A percentile compares a stretch with the other conserved stretches of the same genome.
Evolutionary conservation across 2,329 filamentous ascomycete genomes (phyloP).

Genomic region (Paramyrothecium sp.): DNA sequence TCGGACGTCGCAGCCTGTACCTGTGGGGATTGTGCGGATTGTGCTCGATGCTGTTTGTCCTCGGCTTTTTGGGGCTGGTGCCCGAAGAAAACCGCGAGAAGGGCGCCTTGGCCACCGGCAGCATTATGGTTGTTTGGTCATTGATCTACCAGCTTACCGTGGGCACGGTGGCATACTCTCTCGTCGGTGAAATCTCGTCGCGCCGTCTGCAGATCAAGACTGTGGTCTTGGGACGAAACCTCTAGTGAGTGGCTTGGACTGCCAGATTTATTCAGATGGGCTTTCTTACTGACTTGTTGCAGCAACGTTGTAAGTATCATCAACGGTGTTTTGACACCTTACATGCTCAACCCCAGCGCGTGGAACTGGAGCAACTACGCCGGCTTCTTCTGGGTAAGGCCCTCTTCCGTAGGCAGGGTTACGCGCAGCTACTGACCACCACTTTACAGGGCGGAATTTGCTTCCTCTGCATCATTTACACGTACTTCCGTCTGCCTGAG

Average conservation of each 20-base stretch:
- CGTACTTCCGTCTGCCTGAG: slow-evolving; percentile 60
- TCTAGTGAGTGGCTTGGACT: slow-evolving; percentile 52
- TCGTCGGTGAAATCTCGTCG: slow-evolving; percentile 82
- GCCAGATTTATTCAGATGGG: neutral
- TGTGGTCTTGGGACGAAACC: slow-evolving; percentile 78
- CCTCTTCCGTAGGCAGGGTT: neutral
- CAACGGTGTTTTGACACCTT: slow-evolving; percentile 78
- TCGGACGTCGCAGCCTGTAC: slow-evolving; percentile 76
- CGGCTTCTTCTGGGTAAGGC: slow-evolving; percentile 77
- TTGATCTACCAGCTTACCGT: slow-evolving; percentile 84
- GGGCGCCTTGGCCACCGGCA: slow-evolving; percentile 74
- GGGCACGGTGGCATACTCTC: slow-evolving; percentile 85
- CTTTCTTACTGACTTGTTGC: slow-evolving; percentile 6
- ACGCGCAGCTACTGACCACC: slow-evolving; percentile 7
- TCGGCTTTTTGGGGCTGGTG: slow-evolving; percentile 80
- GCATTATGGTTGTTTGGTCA: slow-evolving; percentile 81
- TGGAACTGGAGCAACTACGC: slow-evolving; percentile 90
- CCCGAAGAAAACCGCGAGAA: slow-evolving; percentile 55
- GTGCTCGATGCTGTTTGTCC: slow-evolving; percentile 73
- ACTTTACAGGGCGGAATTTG: slow-evolving; percentile 63
- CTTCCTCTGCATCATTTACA: slow-evolving; percentile 78
- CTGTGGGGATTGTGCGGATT: slow-evolving; percentile 73
- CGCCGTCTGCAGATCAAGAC: slow-evolving; percentile 87
- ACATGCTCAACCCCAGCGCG: slow-evolving; percentile 84
- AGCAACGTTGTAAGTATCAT: slow-evolving; percentile 81